Base-by-base conservation (phyloP, 1,284 basidiomycete genomes). In the Microbotryum lychnidis-dioicae region DNA sequence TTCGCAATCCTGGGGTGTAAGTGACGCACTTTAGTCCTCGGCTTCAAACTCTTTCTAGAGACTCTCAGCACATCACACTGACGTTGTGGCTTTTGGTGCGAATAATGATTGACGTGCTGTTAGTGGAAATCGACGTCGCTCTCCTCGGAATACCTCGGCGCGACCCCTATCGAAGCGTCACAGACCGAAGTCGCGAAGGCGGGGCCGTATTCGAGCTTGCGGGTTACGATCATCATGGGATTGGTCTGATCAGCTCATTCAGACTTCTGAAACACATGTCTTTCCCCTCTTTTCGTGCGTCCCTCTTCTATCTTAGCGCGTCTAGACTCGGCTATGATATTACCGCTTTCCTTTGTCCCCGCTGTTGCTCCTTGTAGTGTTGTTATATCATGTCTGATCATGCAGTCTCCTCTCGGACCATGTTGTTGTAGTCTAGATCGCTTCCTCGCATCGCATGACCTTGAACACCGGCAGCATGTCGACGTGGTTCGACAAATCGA, bases 211-310 rank as follows among this genome's bases (percentile, higher is more conserved):
- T 78, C 81, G 45, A 87, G 85, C 68, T 73, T 90, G 67, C 77
- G 88, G 51, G 87, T 86, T 49, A 89, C 85, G 4, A 80, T 90
- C 57, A 80, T 88, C 46, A 74, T 89, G 62, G 87, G 86, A 6
- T 74, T 89, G 54, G 83, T 88, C 50, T 89, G 78, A 77, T 20
- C n/a, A 16, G 37, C 16, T 42, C 37, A 6, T 10, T 42, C 14
- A 37, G 14, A 37, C 10, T 37, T 37, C 14, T 6, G 27, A 27
- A 4, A 4, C 27, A 6, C 37, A 6, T 42, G 6, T 6, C 16
- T 42, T 16, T 42, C 37, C 4, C 37, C 6, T 18, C 37, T 42
- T 12, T 42, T 42, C 16, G 37, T 42, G 14, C 12, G 37, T 42
- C 12, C 37, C 37, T 42, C 16, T 42, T 42, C 5, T 27, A 2